These are phyloP conservation scores for Cercospora citrullina DNA, from an alignment of 2,329 filamentous ascomycete species.

Conservation along the genomic window DNA sequence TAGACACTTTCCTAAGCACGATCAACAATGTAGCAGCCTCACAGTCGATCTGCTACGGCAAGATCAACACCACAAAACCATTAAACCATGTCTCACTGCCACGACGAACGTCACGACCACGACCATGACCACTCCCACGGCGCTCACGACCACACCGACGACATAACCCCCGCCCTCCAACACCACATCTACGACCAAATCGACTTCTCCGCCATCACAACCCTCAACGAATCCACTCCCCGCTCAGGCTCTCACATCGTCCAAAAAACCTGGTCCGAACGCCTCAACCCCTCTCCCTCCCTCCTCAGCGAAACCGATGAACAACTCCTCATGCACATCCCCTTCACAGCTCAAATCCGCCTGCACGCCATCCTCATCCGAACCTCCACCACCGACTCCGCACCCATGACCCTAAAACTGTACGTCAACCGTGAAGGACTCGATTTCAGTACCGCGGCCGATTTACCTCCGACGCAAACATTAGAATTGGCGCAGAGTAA, in stretches of 20 bases:
- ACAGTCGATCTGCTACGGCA: not conserved
- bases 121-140: constrained; percentile 56
- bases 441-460: constrained; percentile 74
- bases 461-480: constrained; percentile 64
- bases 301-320: constrained; percentile 85
- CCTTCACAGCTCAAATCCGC: constrained; percentile 94
- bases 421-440: constrained; percentile 85
- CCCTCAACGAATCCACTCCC: constrained; percentile 75
- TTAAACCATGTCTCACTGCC: constrained; percentile 47
- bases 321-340: constrained; percentile 88
- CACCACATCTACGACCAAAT: constrained; percentile 90
- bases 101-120: constrained; percentile 48
- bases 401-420: constrained; percentile 80
- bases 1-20: not conserved
- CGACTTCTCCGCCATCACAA: constrained; percentile 79
- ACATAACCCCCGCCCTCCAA: constrained; percentile 88
- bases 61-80: not conserved
- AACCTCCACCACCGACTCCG: constrained; percentile 67
- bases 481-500: constrained; percentile 74
- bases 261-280: constrained; percentile 87
- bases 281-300: constrained; percentile 69
- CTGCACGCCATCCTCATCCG: constrained; percentile 87
- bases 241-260: constrained; percentile 73
- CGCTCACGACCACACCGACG: constrained; percentile 84
- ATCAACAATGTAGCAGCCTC: not conserved